These are phyloP conservation scores for Prunus mongolica DNA, from an alignment of 306 rosid species.

Conservation along the genomic window DNA sequence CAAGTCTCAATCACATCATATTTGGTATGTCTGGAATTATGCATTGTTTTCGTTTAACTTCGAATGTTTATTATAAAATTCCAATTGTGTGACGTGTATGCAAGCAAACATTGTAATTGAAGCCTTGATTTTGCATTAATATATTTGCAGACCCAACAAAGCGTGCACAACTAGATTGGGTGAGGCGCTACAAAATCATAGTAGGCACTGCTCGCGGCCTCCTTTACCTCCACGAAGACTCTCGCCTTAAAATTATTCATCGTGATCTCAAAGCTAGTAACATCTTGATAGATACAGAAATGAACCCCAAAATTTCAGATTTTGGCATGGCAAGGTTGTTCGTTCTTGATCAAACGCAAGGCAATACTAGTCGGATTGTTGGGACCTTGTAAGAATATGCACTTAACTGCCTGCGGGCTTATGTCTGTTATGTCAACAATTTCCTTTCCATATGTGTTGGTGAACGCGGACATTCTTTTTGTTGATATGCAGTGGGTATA, in stretches of 20 bases:
- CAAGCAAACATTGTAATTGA: neutral
- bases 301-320: neutral
- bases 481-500: neutral
- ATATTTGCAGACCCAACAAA: neutral
- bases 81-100: no score
- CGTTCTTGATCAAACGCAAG: conserved; percentile 1
- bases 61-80: no score
- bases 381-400: neutral
- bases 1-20: conserved; percentile 9
- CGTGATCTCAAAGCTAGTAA: neutral
- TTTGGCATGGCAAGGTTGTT: conserved; percentile 9
- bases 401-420: neutral
- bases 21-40: neutral
- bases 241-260: conserved; percentile 4
- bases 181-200: neutral
- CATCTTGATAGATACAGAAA: neutral
- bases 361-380: conserved; percentile 1
- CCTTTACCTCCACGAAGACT: neutral
- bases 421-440: neutral
- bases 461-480: neutral
- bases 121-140: neutral
- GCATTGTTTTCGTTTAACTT: neutral
- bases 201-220: neutral
- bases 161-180: neutral
- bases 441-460: neutral